Evolutionary conservation across 331 rosid species (phyloP), one percentile per base, ranked within the genome.

Genomic region (Malus hybrid): DNA sequence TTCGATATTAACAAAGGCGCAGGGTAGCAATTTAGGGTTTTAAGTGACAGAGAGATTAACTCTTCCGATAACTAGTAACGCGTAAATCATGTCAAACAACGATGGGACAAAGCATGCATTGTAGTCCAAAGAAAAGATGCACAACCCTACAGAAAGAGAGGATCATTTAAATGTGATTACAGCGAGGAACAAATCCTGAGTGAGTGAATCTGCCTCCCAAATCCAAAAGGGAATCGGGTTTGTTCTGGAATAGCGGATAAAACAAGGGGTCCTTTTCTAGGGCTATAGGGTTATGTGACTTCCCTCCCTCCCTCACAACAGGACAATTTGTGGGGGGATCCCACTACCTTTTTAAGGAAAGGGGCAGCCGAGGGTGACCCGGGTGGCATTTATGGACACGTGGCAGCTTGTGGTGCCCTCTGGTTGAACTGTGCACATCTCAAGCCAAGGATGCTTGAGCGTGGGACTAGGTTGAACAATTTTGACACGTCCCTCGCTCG

Each of bases 271-370:
- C 67, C 18, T 62, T 62, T 28, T 62, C 36, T 33, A 24, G 32
- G 64, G 34, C 20, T 29, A 42, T 42, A 27, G 11, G 36, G 29
- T 13, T 10, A 2, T 5, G 12, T 2, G 64, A 57, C 64, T 5
- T 42, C 48, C 12, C 46, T 39, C 46, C 75, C 72, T 61, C 10
- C 69, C 75, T 28, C 31, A 67, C 59, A 79, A 75, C 1, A 42
- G 22, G 88, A 86, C 89, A 76, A 69, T 7, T 15, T 5, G 60
- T 8, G 55, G 77, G 52, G 73, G 83, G 29, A 62, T 18, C 79
- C 82, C 71, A 65, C 34, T 0, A 7, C 87, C 87, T 90, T 90
- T 86, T 78, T 34, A 69, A 2, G 77, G 89, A 90, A 84, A 87
- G 73, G 11, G 61, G 33, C 74, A 2, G 28, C 34, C 24, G 83